Percentiles rank a stretch among this genome's conserved stretches.
Conservation (phyloP, 164 flowering plant species). For the Brasenia schreberi region DNA sequence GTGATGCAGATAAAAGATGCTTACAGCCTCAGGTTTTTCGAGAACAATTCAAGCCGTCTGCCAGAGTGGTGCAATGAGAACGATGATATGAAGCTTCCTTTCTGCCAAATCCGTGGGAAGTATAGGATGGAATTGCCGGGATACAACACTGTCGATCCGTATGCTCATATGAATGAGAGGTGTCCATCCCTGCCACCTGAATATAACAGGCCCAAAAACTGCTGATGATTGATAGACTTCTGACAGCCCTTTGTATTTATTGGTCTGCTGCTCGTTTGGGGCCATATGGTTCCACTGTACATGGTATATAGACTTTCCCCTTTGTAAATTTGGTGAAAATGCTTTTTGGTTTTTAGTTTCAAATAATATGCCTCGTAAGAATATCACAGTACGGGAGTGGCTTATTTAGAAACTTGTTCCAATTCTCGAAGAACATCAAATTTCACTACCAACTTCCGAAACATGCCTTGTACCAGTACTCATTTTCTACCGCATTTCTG, state of each 20-base stretch:
- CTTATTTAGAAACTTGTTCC: no score
- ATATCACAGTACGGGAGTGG: no score
- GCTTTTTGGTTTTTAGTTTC: no score
- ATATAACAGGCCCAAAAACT: conserved; percentile 42
- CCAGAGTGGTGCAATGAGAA: conserved; percentile 91
- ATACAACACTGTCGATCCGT: conserved; percentile 72
- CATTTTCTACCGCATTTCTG: no score
- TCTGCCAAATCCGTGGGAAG: conserved; percentile 80
- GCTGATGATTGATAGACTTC: conserved; percentile 20
- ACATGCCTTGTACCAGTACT: no score
- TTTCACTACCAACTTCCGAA: no score
- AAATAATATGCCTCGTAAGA: no score
- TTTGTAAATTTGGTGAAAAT: background rate
- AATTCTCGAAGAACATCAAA: no score
- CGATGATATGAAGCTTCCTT: conserved; percentile 69
- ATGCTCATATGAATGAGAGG: conserved; percentile 84
- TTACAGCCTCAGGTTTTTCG: conserved; percentile 70
- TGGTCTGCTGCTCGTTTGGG: background rate
- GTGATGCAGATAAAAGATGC: conserved; percentile 90
- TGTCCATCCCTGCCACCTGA: conserved; percentile 87
- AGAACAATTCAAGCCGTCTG: conserved; percentile 56
- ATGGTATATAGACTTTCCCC: background rate
- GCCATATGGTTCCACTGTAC: background rate
- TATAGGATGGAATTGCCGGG: conserved; percentile 91
- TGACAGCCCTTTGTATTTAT: background rate